Percentiles rank a stretch among this genome's conserved stretches.
These are phyloP conservation scores for Paramecium octaurelia DNA, from an alignment of 73 alveolate genomes.

Conservation along the genomic window DNA sequence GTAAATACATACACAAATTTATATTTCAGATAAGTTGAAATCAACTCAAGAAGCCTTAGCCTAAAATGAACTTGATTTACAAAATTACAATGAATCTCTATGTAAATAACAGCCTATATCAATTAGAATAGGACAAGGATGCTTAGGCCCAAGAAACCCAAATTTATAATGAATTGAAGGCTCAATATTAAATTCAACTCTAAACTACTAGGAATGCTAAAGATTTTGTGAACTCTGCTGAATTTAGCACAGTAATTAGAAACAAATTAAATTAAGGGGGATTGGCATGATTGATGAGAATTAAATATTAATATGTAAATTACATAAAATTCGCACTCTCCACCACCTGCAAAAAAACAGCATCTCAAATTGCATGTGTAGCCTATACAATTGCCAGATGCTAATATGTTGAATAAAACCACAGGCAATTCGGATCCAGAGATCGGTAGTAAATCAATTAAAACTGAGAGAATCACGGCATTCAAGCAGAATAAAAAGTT, in stretches of 20 bases:
- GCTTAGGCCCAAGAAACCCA: constrained; percentile 1
- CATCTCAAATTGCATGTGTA: neutral
- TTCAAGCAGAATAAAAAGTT: neutral
- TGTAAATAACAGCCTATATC: neutral
- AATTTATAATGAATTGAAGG: constrained; percentile 25
- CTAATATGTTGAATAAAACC: neutral
- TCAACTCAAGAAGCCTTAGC: constrained; percentile 23
- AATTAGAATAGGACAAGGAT: constrained; percentile 10
- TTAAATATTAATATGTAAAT: neutral
- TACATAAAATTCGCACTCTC: constrained; percentile 13
- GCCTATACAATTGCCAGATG: neutral
- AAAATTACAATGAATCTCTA: neutral
- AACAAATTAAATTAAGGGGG: constrained; percentile 29
- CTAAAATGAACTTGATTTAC: neutral
- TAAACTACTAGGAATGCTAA: constrained; percentile 24
- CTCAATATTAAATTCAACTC: neutral
- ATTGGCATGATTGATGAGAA: neutral
- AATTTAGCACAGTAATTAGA: neutral
- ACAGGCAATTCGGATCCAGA: neutral
- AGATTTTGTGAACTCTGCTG: constrained; percentile 37
- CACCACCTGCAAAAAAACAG: constrained; percentile 7
- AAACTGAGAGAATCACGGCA: neutral
- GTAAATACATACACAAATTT: neutral
- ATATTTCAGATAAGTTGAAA: constrained; percentile 11
- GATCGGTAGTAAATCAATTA: neutral